Evolutionary conservation across 1,284 basidiomycete genomes (phyloP).

Genomic region (Gomphus bonarii): DNA sequence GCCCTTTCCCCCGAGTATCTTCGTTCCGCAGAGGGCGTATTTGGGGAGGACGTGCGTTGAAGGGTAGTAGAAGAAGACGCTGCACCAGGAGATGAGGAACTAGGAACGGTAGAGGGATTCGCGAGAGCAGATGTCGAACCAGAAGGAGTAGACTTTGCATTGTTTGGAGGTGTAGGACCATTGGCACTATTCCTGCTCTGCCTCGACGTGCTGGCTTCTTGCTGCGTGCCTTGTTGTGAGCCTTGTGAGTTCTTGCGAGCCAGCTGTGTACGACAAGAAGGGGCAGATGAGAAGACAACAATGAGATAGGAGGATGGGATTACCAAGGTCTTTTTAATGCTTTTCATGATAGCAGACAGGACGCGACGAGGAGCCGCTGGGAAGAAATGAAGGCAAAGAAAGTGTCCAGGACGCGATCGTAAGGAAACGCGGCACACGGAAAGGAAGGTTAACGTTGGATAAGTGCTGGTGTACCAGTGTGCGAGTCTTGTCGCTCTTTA

Average conservation of each 20-base stretch:
- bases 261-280: slow-evolving; percentile 35
- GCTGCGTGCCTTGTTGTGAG: slow-evolving; percentile 35
- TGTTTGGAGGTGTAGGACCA: slow-evolving; percentile 53
- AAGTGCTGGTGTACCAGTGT: slow-evolving; percentile 6
- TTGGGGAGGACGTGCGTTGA: slow-evolving; percentile 18
- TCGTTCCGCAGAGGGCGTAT: slow-evolving; percentile 32
- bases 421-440: slow-evolving; percentile 10
- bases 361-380: slow-evolving; percentile 5
- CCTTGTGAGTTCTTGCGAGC: slow-evolving; percentile 56
- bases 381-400: slow-evolving; percentile 12
- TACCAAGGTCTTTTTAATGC: slow-evolving; percentile 83
- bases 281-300: slow-evolving; percentile 14
- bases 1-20: slow-evolving; percentile 39
- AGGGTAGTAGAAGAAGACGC: slow-evolving; percentile 27
- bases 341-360: slow-evolving; percentile 54
- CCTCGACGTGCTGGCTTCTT: slow-evolving; percentile 40
- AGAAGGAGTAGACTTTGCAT: slow-evolving; percentile 48
- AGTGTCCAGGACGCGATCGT: not conserved
- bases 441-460: not conserved
- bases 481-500: slow-evolving; percentile 9
- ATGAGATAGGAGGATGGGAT: slow-evolving; percentile 15
- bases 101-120: slow-evolving; percentile 23
- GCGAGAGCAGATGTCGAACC: slow-evolving; percentile 20
- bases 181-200: slow-evolving; percentile 27
- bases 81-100: slow-evolving; percentile 30